Conservation (phyloP, 192 early-diverging fungal genomes). For the Helicostylum pulchrum region DNA sequence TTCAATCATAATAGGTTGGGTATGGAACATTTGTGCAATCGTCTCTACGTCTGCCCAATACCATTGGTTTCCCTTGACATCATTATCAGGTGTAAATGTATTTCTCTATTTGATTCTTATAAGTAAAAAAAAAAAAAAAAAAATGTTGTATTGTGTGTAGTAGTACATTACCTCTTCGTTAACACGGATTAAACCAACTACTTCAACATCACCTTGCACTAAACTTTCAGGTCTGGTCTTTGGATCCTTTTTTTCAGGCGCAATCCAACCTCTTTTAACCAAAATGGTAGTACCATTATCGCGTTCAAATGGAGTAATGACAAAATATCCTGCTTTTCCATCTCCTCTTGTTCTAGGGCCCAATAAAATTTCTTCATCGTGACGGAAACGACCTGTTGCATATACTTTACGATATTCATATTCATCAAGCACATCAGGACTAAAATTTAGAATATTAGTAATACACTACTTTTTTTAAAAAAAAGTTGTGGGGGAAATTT, state of each 20-base stretch:
- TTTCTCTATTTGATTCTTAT: constrained; percentile 39
- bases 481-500: not conserved
- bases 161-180: constrained; percentile 48
- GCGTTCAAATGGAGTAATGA: constrained; percentile 74
- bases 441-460: constrained; percentile 12
- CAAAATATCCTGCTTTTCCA: constrained; percentile 66
- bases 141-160: too few species aligned
- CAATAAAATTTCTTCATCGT: constrained; percentile 78
- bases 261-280: constrained; percentile 89
- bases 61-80: constrained; percentile 74
- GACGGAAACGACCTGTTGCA: constrained; percentile 64
- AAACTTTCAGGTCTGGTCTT: constrained; percentile 47
- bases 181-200: constrained; percentile 66
- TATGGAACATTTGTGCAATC: constrained; percentile 65
- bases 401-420: constrained; percentile 77
- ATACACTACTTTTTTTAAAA: not conserved
- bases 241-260: constrained; percentile 61
- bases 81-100: constrained; percentile 57
- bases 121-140: not conserved
- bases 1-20: constrained; percentile 77
- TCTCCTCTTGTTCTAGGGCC: constrained; percentile 70
- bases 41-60: constrained; percentile 72
- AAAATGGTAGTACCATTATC: constrained; percentile 70
- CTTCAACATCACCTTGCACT: constrained; percentile 46
- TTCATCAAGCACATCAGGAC: constrained; percentile 44